Evolutionary conservation across 257 asterid genomes (phyloP).

Genomic region (Cinchona pubescens): DNA sequence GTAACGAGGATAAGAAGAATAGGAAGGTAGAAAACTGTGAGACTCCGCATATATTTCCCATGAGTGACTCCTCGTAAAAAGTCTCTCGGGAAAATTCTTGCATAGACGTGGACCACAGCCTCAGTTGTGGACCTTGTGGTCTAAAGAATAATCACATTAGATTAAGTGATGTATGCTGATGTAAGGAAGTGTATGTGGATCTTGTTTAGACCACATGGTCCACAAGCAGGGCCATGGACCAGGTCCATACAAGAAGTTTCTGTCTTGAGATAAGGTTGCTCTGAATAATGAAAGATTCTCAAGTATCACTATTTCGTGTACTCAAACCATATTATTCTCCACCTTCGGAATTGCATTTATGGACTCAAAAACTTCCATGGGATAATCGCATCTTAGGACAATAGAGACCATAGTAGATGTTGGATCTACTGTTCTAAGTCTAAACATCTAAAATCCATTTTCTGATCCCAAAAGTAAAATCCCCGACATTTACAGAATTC

Average conservation of each 20-base stretch:
- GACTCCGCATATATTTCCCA: background rate
- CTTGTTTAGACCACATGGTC: no score
- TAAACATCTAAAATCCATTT: background rate
- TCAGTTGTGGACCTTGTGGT: no score
- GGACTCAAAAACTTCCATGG: background rate
- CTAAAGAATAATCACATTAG: no score
- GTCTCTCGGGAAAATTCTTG: no score
- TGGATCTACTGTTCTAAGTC: background rate
- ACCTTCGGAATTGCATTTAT: background rate
- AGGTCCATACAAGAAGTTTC: no score
- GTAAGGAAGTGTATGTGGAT: no score
- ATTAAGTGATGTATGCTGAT: no score
- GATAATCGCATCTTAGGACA: background rate
- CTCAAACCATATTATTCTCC: background rate
- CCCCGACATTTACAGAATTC: background rate
- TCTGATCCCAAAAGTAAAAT: background rate
- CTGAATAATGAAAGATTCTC: background rate
- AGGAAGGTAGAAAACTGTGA: background rate
- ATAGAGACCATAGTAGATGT: background rate
- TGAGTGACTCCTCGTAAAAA: background rate
- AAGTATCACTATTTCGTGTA: background rate
- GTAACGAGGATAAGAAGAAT: background rate
- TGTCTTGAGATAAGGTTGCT: background rate
- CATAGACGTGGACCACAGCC: no score
- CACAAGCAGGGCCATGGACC: no score